Conservation (phyloP, 1,284 basidiomycete genomes). For the Cryptococcus floricola region DNA sequence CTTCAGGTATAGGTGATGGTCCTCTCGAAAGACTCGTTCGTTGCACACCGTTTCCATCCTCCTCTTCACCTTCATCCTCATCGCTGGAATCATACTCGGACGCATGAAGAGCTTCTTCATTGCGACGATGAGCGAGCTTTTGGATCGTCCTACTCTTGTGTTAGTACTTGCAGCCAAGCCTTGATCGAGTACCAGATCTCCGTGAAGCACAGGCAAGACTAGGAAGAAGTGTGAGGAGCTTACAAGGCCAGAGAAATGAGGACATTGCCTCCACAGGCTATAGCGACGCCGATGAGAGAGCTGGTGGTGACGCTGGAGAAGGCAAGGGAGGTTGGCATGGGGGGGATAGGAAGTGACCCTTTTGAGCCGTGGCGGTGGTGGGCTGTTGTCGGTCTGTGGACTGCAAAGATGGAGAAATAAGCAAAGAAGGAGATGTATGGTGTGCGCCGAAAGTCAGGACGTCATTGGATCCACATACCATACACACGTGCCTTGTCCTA, state of each 20-base stretch:
- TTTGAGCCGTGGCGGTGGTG: not conserved
- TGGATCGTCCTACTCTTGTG: conserved; percentile 61
- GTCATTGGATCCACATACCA: no score
- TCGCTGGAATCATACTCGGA: not conserved
- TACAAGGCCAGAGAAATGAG: conserved; percentile 80
- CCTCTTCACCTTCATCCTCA: not conserved
- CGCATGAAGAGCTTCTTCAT: conserved; percentile 35
- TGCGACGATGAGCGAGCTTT: conserved; percentile 81
- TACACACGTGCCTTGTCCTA: no score
- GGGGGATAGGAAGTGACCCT: not conserved
- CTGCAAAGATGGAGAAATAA: not conserved
- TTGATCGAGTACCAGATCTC: not conserved
- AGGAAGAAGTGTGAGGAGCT: conserved; percentile 9
- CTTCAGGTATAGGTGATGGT: conserved; percentile 11
- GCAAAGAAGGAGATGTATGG: no score
- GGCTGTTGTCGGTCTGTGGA: not conserved
- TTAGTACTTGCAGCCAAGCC: not conserved
- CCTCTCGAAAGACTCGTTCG: not conserved
- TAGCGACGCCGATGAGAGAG: conserved; percentile 72
- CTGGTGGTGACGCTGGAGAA: conserved; percentile 26
- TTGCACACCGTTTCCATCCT: not conserved
- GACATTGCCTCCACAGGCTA: conserved; percentile 79
- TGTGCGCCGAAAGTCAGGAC: no score
- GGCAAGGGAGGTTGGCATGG: not conserved
- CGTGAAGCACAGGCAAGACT: not conserved